Conservation (phyloP, 805 yeast species). For the Scheffersomyces amazonensis region DNA sequence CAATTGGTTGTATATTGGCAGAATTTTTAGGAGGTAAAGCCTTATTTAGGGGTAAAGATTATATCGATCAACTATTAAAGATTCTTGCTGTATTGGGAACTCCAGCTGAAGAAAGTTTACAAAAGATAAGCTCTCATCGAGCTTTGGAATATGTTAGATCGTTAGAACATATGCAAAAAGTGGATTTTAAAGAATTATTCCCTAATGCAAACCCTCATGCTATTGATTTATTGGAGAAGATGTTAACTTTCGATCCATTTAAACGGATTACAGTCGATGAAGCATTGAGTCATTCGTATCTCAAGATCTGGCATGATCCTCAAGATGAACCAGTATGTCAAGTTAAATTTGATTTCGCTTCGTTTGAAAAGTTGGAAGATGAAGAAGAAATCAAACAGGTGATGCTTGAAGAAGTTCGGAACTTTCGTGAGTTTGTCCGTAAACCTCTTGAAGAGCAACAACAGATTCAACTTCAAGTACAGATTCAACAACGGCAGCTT, state of each 20-base stretch:
- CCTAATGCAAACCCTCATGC: slow-evolving; percentile 89
- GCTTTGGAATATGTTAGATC: slow-evolving; percentile 91
- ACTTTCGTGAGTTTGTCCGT: slow-evolving; percentile 78
- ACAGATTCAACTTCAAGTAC: slow-evolving; percentile 35
- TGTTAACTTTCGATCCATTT: slow-evolving; percentile 89
- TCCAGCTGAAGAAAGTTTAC: slow-evolving; percentile 56
- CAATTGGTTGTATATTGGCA: slow-evolving; percentile 95
- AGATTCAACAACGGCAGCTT: slow-evolving; percentile 25
- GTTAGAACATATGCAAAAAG: slow-evolving; percentile 76
- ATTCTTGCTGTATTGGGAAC: slow-evolving; percentile 89
- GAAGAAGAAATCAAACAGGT: slow-evolving; percentile 69
- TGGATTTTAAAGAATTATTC: slow-evolving; percentile 67
- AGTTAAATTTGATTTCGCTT: slow-evolving; percentile 73
- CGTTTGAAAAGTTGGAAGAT: slow-evolving; percentile 83
- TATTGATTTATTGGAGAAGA: slow-evolving; percentile 70
- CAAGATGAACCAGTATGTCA: slow-evolving; percentile 85
- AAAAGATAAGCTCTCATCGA: slow-evolving; percentile 67
- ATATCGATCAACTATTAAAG: slow-evolving; percentile 90
- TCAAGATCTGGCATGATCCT: slow-evolving; percentile 93
- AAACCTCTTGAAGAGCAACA: slow-evolving; percentile 61
- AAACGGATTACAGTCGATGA: slow-evolving; percentile 88
- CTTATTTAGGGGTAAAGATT: slow-evolving; percentile 91
- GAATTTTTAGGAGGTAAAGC: slow-evolving; percentile 91
- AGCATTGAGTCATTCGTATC: slow-evolving; percentile 87
- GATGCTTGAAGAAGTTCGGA: slow-evolving; percentile 76